Conservation (phyloP, 2,329 filamentous ascomycete genomes). For the Curvularia spicifera region DNA sequence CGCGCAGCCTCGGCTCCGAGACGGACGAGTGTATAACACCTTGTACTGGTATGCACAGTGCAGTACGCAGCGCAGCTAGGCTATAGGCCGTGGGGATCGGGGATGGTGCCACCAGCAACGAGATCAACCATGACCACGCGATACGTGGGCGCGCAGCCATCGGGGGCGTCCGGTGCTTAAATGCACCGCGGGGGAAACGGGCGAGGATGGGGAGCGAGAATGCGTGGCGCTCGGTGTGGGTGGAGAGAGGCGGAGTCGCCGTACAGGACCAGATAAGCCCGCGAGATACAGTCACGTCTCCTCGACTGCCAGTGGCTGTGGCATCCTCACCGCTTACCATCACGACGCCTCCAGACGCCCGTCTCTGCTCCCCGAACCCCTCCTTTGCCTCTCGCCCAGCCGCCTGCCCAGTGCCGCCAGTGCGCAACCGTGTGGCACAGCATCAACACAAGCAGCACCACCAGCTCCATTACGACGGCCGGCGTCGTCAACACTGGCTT, state of each 20-base stretch:
- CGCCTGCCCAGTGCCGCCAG: constrained; percentile 4
- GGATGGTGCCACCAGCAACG: constrained; percentile 6
- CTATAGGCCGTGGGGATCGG: constrained; percentile 8
- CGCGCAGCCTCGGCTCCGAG: constrained; percentile 13
- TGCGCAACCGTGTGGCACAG: constrained; percentile 22
- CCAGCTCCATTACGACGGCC: neutral
- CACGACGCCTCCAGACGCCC: neutral
- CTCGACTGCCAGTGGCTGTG: constrained; percentile 7
- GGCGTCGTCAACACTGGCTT: neutral
- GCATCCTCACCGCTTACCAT: constrained; percentile 13
- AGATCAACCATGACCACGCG: constrained; percentile 9
- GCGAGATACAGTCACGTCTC: neutral
- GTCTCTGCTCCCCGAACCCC: neutral
- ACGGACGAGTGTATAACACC: too few species aligned
- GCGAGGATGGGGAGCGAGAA: neutral
- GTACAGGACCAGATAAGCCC: constrained; percentile 21
- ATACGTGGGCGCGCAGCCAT: neutral
- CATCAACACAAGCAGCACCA: neutral
- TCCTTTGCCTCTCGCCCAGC: constrained; percentile 2
- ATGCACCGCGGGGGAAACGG: constrained; percentile 5
- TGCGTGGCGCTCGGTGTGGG: constrained; percentile 2
- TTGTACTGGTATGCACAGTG: neutral
- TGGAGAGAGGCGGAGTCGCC: constrained; percentile 22
- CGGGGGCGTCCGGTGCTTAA: constrained; percentile 9
- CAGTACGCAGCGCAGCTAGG: neutral